Percentiles rank a stretch among this genome's conserved stretches.
Conservation (phyloP, 306 rosid genomes). For the Clitoria ternatea region DNA sequence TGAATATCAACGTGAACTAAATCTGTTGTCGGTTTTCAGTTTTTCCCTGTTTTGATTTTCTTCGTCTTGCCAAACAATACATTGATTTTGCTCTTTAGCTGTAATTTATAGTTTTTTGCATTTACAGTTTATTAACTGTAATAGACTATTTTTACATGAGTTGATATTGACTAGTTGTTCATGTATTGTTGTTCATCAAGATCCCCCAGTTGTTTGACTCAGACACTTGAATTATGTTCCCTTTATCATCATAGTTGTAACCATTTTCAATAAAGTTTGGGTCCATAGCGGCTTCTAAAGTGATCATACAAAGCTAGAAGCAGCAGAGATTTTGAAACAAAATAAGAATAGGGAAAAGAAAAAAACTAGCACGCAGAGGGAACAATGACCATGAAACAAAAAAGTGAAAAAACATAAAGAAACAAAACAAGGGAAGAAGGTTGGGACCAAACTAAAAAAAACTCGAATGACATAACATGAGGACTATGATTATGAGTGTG, state of each 20-base stretch:
- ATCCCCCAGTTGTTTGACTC: constrained; percentile 16
- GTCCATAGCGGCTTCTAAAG: constrained; percentile 12
- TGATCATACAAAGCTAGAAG: no score
- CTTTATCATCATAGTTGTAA: background rate
- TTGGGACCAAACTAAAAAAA: background rate
- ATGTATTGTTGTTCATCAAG: background rate
- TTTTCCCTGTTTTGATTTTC: no score
- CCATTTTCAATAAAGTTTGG: constrained; percentile 28
- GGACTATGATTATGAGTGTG: background rate
- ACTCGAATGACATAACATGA: no score
- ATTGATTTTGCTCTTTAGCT: no score
- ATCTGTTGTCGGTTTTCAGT: no score
- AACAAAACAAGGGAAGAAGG: background rate
- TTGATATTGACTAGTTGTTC: no score
- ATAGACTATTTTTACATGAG: no score
- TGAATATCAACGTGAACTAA: no score
- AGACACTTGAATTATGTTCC: background rate
- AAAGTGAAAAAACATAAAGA: background rate
- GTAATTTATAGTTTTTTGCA: no score
- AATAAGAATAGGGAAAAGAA: background rate
- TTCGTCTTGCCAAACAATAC: no score
- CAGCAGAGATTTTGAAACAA: no score
- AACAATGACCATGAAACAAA: background rate
- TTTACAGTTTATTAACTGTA: no score
- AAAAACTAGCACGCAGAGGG: background rate